phyloP scores from a whole-genome alignment of 257 asterid genomes.

The Plantago major region DNA sequence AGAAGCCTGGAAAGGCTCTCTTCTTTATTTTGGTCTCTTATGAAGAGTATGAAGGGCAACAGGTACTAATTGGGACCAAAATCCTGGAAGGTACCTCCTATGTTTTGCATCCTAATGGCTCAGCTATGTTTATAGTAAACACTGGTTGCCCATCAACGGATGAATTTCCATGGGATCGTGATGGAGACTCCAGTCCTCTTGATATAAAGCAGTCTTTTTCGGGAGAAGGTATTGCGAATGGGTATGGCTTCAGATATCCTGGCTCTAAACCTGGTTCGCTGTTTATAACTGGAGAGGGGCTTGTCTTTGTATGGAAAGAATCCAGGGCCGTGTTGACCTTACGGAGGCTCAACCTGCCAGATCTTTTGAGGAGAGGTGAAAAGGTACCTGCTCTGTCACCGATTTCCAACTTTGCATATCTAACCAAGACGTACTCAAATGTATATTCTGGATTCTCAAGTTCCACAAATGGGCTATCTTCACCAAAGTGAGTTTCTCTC shows the following conservation, averaged over 20 bases:
- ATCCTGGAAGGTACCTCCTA: constrained; percentile 83
- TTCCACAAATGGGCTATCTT: constrained; percentile 45
- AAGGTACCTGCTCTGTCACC: constrained; percentile 71
- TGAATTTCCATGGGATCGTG: constrained; percentile 65
- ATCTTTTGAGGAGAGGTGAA: constrained; percentile 73
- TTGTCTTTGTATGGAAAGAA: constrained; percentile 79
- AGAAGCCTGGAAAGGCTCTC: constrained; percentile 76
- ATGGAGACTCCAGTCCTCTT: constrained; percentile 41
- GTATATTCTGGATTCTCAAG: constrained; percentile 70
- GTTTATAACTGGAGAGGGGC: constrained; percentile 60
- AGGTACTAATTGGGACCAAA: constrained; percentile 64
- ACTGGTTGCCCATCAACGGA: constrained; percentile 51
- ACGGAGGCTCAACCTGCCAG: constrained; percentile 68
- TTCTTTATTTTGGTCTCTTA: constrained; percentile 74
- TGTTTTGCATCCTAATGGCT: constrained; percentile 87
- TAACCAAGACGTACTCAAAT: constrained; percentile 78
- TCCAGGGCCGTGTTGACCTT: constrained; percentile 67
- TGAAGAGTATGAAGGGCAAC: constrained; percentile 65
- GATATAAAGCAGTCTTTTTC: constrained; percentile 49
- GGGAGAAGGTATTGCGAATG: constrained; percentile 89
- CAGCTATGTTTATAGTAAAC: constrained; percentile 81
- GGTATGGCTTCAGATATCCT: constrained; percentile 89
- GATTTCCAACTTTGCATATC: constrained; percentile 69
- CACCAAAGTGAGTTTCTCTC: constrained; percentile 47
- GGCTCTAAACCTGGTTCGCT: constrained; percentile 92